Conservation (phyloP, 1,284 basidiomycete genomes). For the Flammula alnicola region DNA sequence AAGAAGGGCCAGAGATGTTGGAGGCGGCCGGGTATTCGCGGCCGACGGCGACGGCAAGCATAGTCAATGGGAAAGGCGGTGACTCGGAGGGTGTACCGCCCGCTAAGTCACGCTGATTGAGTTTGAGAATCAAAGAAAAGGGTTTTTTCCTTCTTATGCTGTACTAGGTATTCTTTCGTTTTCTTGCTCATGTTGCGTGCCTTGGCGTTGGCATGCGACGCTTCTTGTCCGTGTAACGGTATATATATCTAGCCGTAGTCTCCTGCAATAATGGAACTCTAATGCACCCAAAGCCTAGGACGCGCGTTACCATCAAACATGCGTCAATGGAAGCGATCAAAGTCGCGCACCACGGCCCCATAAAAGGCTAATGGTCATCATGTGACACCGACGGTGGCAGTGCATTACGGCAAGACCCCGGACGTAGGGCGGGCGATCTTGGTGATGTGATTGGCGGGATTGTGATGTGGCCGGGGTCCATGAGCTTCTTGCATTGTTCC, state of each 20-base stretch:
- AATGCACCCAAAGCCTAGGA: no score
- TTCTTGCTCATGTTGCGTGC: no score
- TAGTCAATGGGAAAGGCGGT: background rate
- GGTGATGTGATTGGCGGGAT: slow-evolving; percentile 20
- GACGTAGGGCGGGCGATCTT: slow-evolving; percentile 8
- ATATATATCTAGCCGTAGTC: no score
- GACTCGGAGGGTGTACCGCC: slow-evolving; percentile 11
- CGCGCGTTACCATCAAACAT: slow-evolving; percentile 7
- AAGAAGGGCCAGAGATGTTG: background rate
- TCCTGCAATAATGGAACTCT: no score
- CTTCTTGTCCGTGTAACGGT: no score
- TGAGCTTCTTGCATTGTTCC: slow-evolving; percentile 23
- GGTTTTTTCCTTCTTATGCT: no score
- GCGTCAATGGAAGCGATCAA: background rate
- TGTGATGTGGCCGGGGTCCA: background rate
- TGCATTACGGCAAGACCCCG: slow-evolving; percentile 28
- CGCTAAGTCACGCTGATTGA: slow-evolving; percentile 16
- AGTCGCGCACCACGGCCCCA: slow-evolving; percentile 3
- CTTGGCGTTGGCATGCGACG: no score
- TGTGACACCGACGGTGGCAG: slow-evolving; percentile 35
- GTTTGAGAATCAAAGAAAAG: no score
- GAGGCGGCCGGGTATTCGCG: no score
- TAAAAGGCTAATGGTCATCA: slow-evolving; percentile 24
- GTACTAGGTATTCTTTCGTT: no score
- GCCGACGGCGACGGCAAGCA: background rate